These are phyloP conservation scores for Rutstroemia sp. DNA, from an alignment of 2,329 filamentous ascomycete genomes.

Conservation along the genomic window DNA sequence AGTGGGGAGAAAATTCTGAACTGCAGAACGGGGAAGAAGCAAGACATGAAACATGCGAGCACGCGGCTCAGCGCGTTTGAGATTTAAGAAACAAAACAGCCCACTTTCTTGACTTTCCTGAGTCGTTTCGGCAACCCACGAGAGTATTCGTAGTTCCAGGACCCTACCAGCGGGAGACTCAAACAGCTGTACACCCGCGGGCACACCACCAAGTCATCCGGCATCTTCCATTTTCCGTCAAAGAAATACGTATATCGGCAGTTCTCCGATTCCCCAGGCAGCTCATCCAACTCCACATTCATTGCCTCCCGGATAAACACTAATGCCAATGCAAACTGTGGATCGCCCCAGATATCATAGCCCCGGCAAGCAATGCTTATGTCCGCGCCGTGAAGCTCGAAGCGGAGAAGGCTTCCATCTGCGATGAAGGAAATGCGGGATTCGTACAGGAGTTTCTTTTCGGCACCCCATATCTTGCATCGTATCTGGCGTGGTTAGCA, in stretches of 20 bases:
- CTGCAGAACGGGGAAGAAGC: no score
- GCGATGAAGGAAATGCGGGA: background rate
- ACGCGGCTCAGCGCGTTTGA: no score
- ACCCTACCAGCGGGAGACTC: background rate
- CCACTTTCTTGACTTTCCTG: no score
- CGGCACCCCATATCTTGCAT: background rate
- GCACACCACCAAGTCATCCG: background rate
- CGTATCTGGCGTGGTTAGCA: background rate
- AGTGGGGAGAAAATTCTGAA: no score
- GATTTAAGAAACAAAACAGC: no score
- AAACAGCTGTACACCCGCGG: background rate
- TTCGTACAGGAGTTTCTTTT: background rate
- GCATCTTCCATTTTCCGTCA: background rate
- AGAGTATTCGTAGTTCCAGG: background rate
- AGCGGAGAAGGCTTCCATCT: background rate
- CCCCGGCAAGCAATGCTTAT: background rate
- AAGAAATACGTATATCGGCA: background rate
- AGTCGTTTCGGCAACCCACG: no score
- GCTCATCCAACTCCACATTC: background rate
- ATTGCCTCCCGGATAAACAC: background rate
- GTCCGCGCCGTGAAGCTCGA: background rate
- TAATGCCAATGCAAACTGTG: background rate
- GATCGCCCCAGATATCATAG: background rate
- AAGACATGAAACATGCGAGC: no score
- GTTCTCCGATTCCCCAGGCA: background rate